Evolutionary conservation across 2,329 filamentous ascomycete species (phyloP).

Genomic region (Monosporascus sp.): DNA sequence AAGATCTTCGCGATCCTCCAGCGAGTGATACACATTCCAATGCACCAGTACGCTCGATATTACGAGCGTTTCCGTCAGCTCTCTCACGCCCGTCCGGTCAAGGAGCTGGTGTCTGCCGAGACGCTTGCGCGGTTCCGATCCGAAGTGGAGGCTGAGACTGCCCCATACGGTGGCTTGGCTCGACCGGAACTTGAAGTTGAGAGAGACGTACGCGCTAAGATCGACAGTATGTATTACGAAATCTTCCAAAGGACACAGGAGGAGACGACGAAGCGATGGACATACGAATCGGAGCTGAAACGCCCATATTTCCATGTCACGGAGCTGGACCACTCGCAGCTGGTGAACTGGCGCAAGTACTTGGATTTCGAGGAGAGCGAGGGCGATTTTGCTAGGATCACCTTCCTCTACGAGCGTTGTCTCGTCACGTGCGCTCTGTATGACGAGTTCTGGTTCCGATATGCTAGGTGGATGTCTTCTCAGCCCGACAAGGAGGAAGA

Average conservation of each 20-base stretch:
- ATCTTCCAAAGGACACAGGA: constrained; percentile 75
- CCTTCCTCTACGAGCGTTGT: constrained; percentile 90
- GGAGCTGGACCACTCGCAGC: constrained; percentile 77
- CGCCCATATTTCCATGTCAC: constrained; percentile 96
- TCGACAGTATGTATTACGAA: constrained; percentile 77
- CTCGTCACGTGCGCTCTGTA: constrained; percentile 90
- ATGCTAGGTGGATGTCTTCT: constrained; percentile 85
- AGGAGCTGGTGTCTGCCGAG: constrained; percentile 66
- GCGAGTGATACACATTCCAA: constrained; percentile 81
- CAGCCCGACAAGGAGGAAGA: constrained; percentile 82
- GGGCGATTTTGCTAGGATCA: constrained; percentile 67
- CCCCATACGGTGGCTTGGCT: constrained; percentile 43
- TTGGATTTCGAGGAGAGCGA: constrained; percentile 91
- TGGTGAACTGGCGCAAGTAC: constrained; percentile 92
- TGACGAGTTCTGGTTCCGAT: constrained; percentile 98
- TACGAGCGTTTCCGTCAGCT: constrained; percentile 84
- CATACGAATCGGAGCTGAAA: constrained; percentile 90
- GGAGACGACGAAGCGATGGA: constrained; percentile 90
- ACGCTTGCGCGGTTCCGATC: constrained; percentile 62
- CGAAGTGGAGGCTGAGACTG: constrained; percentile 65
- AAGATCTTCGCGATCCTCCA: constrained; percentile 79
- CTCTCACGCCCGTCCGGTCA: constrained; percentile 65
- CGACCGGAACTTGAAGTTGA: constrained; percentile 76
- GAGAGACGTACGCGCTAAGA: constrained; percentile 70
- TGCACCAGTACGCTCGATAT: constrained; percentile 94